phyloP scores from a whole-genome alignment of 1,139 yeast genomes.

The Kodamaea sp. region DNA sequence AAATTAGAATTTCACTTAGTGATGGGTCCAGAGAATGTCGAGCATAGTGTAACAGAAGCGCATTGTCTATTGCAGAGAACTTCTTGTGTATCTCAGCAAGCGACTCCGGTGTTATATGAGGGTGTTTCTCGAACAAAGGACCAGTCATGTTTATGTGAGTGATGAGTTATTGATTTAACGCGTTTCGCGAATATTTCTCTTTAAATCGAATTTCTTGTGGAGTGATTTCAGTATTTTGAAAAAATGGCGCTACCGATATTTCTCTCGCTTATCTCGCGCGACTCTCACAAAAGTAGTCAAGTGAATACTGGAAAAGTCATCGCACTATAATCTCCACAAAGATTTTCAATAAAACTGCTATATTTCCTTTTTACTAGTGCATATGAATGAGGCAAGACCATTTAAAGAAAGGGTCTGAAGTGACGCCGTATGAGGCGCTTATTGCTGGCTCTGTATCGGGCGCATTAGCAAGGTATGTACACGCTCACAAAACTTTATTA shows the following conservation, averaged over 20 bases:
- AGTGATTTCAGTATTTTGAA: too few species aligned
- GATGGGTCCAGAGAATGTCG: conserved; percentile 25
- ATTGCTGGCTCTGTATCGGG: conserved; percentile 77
- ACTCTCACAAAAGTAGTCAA: too few species aligned
- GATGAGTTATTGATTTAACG: too few species aligned
- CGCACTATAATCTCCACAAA: too few species aligned
- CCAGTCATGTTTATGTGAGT: too few species aligned
- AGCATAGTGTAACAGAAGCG: conserved; percentile 24
- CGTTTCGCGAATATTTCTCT: too few species aligned
- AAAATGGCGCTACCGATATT: too few species aligned
- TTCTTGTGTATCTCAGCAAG: conserved; percentile 5
- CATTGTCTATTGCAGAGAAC: conserved; percentile 24
- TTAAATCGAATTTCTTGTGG: too few species aligned
- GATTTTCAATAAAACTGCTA: too few species aligned
- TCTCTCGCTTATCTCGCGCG: too few species aligned
- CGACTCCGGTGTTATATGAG: conserved; percentile 4
- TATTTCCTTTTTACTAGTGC: too few species aligned
- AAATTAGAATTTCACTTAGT: conserved; percentile 17
- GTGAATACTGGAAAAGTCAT: too few species aligned
- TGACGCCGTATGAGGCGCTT: conserved; percentile 41
- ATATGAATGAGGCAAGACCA: conserved; percentile 35
- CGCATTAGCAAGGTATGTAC: conserved; percentile 49
- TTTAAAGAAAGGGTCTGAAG: conserved; percentile 48
- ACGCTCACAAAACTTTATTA: background rate
- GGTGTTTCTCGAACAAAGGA: conserved; percentile 1